phyloP scores from a whole-genome alignment of 176 grass and related monocot genomes.

The Tillandsia fasciculata region DNA sequence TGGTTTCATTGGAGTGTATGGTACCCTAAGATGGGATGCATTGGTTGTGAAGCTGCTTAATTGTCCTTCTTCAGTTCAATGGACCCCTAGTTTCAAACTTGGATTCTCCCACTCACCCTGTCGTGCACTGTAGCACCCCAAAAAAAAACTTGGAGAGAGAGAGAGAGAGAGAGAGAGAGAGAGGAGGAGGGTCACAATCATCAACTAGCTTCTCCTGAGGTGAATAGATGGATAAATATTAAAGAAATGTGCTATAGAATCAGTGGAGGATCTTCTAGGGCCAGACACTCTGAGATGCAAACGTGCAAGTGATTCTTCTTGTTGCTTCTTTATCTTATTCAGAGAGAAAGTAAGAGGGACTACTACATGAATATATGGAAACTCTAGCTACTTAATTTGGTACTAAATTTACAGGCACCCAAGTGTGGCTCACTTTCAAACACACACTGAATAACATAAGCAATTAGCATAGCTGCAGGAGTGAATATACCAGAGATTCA shows the following conservation, averaged over 20 bases:
- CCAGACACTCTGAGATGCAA: conserved; percentile 40
- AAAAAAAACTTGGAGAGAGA: neutral
- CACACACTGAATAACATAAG: too few species aligned
- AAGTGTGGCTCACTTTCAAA: too few species aligned
- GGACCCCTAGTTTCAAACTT: conserved; percentile 11
- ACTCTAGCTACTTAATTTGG: neutral
- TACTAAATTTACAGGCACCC: too few species aligned
- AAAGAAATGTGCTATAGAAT: conserved; percentile 40
- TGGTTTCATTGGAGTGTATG: conserved; percentile 16
- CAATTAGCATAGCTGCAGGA: neutral
- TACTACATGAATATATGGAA: neutral
- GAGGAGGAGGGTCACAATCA: neutral
- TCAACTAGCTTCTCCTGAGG: neutral
- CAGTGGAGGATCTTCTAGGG: conserved; percentile 50
- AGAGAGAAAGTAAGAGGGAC: neutral
- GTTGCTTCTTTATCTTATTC: conserved; percentile 10
- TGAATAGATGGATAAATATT: neutral
- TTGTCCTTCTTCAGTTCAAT: conserved; percentile 21
- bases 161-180: conserved; percentile 20
- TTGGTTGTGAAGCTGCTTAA: conserved; percentile 17
- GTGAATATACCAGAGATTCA: neutral
- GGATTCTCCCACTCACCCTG: conserved; percentile 9
- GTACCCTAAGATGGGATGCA: conserved; percentile 19
- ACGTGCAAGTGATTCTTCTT: conserved; percentile 74
- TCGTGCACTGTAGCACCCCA: neutral